These are phyloP conservation scores for Pseudogymnoascus sp. DNA, from an alignment of 2,329 filamentous ascomycete genomes.

Conservation along the genomic window DNA sequence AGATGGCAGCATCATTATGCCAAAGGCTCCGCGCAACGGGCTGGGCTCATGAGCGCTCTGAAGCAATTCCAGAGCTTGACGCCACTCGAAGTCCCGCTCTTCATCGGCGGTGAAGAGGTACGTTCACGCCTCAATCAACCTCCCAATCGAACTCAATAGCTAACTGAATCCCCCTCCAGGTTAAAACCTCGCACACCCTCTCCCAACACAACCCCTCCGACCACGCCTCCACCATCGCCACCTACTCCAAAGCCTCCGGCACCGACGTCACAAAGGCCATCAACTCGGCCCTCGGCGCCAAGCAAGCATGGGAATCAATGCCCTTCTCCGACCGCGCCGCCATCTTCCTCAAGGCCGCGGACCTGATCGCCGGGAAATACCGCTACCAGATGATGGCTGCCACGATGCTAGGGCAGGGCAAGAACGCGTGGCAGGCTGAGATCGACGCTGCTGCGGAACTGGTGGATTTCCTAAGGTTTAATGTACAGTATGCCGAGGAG, in stretches of 20 bases:
- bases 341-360: conserved; percentile 92
- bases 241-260: conserved; percentile 73
- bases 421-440: conserved; percentile 99
- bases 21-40: conserved; percentile 73
- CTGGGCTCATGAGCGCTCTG: conserved; percentile 67
- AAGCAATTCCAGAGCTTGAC: conserved; percentile 60
- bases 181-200: conserved; percentile 58
- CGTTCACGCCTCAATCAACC: conserved; percentile 19
- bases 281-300: conserved; percentile 75
- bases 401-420: conserved; percentile 93
- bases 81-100: conserved; percentile 71
- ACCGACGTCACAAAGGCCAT: conserved; percentile 75
- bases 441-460: conserved; percentile 92
- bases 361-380: conserved; percentile 86
- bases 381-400: conserved; percentile 94
- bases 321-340: conserved; percentile 88
- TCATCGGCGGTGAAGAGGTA: conserved; percentile 77
- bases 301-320: conserved; percentile 75
- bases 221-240: conserved; percentile 69
- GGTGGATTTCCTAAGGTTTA: conserved; percentile 88
- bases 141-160: not conserved
- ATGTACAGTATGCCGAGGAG: conserved; percentile 88
- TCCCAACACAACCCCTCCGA: conserved; percentile 78
- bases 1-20: conserved; percentile 70
- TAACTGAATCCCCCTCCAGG: conserved; percentile 34